Conservation (phyloP, 2,329 filamentous ascomycete species). For the Laburnicola sp. region DNA sequence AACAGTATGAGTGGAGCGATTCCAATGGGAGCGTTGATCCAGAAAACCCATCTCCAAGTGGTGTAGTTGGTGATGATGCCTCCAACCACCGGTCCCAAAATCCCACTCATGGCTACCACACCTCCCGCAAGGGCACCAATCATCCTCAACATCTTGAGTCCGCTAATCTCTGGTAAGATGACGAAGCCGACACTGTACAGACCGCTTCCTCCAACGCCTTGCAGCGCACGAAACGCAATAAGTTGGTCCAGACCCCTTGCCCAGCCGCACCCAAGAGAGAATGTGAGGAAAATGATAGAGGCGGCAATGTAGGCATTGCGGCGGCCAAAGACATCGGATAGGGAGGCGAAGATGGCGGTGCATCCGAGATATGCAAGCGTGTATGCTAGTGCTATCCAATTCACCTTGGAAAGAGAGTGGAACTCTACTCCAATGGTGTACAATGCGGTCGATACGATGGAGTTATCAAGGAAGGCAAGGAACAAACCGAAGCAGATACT, state of each 20-base stretch:
- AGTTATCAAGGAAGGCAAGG: slow-evolving; percentile 62
- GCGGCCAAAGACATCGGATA: slow-evolving; percentile 6
- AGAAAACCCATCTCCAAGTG: slow-evolving; percentile 5
- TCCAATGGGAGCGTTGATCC: slow-evolving; percentile 4
- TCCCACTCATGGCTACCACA: slow-evolving; percentile 1
- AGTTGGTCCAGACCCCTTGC: background rate
- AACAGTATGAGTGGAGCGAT: slow-evolving; percentile 32
- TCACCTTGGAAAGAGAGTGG: slow-evolving; percentile 31
- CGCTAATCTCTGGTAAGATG: slow-evolving; percentile 2
- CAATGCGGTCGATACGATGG: slow-evolving; percentile 63
- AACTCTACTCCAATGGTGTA: slow-evolving; percentile 61
- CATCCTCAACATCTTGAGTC: slow-evolving; percentile 1
- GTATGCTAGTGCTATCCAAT: slow-evolving; percentile 29
- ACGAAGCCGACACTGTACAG: slow-evolving; percentile 7
- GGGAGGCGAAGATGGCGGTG: slow-evolving; percentile 34
- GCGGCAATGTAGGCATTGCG: slow-evolving; percentile 2
- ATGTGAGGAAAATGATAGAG: slow-evolving; percentile 2
- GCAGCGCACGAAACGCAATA: slow-evolving; percentile 16
- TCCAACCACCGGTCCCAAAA: slow-evolving; percentile 3
- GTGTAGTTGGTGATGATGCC: background rate
- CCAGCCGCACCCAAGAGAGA: slow-evolving; percentile 7
- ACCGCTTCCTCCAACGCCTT: slow-evolving; percentile 14
- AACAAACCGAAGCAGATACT: slow-evolving; percentile 59
- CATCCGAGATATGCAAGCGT: slow-evolving; percentile 59
- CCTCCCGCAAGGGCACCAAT: background rate